These are phyloP conservation scores for Fraxinus nigra DNA, from an alignment of 305 asterid species.

Conservation along the genomic window DNA sequence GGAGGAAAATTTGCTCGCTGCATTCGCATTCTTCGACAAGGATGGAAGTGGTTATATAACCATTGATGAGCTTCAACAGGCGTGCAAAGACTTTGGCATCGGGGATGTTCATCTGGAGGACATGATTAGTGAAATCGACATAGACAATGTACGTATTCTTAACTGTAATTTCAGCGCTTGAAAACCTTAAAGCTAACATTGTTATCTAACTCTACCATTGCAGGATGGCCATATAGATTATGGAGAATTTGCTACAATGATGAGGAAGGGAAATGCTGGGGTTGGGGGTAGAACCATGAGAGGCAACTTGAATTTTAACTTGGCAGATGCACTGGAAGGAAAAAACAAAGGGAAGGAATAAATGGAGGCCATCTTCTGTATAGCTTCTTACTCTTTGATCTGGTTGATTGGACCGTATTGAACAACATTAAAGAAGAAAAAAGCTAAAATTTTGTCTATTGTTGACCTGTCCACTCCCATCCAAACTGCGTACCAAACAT, in stretches of 20 bases:
- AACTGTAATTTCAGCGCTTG: neutral
- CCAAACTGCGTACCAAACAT: neutral
- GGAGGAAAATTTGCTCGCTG: slow-evolving; percentile 83
- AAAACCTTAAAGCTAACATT: neutral
- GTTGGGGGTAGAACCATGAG: slow-evolving; percentile 65
- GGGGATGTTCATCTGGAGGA: slow-evolving; percentile 69
- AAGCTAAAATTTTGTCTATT: neutral
- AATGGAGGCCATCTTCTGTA: neutral
- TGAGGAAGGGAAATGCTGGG: slow-evolving; percentile 70
- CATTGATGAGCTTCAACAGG: slow-evolving; percentile 82
- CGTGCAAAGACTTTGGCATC: slow-evolving; percentile 75
- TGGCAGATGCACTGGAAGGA: slow-evolving; percentile 65
- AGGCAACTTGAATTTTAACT: slow-evolving; percentile 59
- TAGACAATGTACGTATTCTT: slow-evolving; percentile 58
- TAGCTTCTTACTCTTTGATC: neutral
- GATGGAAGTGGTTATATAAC: slow-evolving; percentile 94
- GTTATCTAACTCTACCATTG: neutral
- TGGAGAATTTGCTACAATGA: slow-evolving; percentile 91
- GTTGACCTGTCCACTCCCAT: neutral
- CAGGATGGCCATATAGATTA: slow-evolving; percentile 89
- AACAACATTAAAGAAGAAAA: neutral
- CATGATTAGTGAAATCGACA: slow-evolving; percentile 71
- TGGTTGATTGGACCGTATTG: neutral
- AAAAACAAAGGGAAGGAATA: slow-evolving; percentile 29
- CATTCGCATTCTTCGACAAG: slow-evolving; percentile 86